Base-by-base conservation (phyloP, 2,329 filamentous ascomycete species). In the Cercospora berteroae region DNA sequence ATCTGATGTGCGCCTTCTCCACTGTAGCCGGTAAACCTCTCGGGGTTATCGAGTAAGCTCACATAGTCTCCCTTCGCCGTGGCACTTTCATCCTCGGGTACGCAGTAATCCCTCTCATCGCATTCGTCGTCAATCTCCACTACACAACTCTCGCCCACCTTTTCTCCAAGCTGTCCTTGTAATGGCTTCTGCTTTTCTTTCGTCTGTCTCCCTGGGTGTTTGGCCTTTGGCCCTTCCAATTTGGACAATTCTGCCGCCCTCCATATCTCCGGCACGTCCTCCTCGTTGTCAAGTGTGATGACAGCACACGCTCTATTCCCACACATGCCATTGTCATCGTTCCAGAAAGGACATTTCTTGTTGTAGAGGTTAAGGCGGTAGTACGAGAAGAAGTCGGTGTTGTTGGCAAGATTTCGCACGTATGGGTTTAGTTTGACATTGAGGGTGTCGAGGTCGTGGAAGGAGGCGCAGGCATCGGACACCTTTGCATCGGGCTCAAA, bases 81-180 rank as follows among this genome's bases (percentile, higher is more conserved):
- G 6, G 90, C 89, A 75, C 91, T 92, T 81, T 98, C 94, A 77
- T 99, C 95, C 74, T 99, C 95, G 0, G 93, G 93, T 4, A 98
- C 88, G 80, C 95, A 99, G 80, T 98, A 99, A 78, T 99, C 95
- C 71, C 95, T 88, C 73, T 97, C 91, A 81, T 98, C 94, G 80
- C 93, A 97, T 80, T 97, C 94, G 76, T 97, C 94, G 75, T 98
- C 94, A 77, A 96, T 96, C 81, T 99, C 95, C 18, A 98, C 90
- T 56, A 99, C 93, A 78, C 95, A 99, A 79, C 92, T 97, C 82
- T 99, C 95, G 62, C 92, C 93, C 0, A 97, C 94, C 65, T 90
- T 83, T 61, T 94, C 92, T 57, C 95, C 95, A 8, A 99, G 81
- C 74, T 89, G 86, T 16, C 94, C 94, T 73, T 93, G 88, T 6